Evolutionary conservation across 2,329 filamentous ascomycete species (phyloP).

Genomic region (Aureobasidium sp.): DNA sequence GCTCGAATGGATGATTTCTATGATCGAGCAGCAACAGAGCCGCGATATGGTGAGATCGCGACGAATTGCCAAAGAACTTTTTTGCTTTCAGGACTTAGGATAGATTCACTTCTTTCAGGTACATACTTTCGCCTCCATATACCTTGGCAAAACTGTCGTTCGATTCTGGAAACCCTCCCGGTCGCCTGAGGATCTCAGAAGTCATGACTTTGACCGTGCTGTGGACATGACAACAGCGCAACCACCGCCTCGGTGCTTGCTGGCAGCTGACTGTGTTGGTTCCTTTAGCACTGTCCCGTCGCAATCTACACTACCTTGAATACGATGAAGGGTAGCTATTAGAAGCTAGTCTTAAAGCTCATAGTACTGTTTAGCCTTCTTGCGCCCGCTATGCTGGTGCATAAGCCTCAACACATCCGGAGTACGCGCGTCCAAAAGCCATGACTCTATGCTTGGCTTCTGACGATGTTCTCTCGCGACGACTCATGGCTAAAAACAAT

Average conservation of each 20-base stretch:
- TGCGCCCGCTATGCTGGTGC: neutral
- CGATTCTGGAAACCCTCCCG: neutral
- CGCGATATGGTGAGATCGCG: neutral
- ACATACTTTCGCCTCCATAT: neutral
- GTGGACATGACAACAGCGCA: neutral
- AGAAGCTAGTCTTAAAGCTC: neutral
- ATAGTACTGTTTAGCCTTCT: neutral
- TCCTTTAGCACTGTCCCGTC: neutral
- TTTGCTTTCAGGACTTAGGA: neutral
- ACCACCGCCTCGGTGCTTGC: neutral
- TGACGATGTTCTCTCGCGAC: neutral
- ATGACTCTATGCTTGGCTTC: neutral
- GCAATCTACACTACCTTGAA: neutral
- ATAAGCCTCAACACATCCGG: neutral
- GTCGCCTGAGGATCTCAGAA: neutral
- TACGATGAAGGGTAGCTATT: neutral
- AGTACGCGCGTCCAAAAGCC: conserved; percentile 1
- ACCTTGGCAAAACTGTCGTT: neutral
- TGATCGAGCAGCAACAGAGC: neutral
- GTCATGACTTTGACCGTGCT: neutral
- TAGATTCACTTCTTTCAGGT: neutral
- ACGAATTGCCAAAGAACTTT: neutral
- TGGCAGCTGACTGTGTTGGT: neutral
- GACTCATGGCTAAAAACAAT: neutral
- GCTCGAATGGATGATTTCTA: neutral